Base-by-base conservation (phyloP, 108 stramenopile species). In the Skeletonema marinoi region DNA sequence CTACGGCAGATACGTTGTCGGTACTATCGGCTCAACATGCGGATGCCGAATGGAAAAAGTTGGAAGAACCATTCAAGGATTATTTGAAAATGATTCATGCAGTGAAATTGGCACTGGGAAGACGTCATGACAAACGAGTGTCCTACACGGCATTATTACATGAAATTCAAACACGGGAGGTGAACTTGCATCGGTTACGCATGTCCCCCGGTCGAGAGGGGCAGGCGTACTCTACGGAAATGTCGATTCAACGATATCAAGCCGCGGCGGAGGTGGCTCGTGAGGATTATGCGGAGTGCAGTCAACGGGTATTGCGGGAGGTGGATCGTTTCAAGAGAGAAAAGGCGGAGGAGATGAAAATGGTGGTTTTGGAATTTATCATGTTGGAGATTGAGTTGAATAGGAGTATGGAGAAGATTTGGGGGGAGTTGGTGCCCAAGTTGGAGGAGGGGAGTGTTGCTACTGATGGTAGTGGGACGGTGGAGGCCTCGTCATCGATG, bases 321-420 rank as follows among this genome's bases (percentile, higher is more conserved):
- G 96, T 98, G 13, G 96, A 96, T 80, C 90, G 98, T 32, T 98
- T 98, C 93, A 97, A 97, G 83, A 58, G 94, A 19, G 97, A 98
- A 74, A 97, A 96, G 75, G 94, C 96, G 10, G 95, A 96, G 58
- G 98, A 98, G 71, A 97, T 98, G 94, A 90, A 92, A 63, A 81
- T 85, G 64, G 92, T 94, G 19, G 95, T 97, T 4, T 81, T 96
- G 75, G 93, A 96, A 41, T 97, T 97, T 80, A 97, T 97, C 62
- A 85, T 88, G 42, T 77, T 97, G 74, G 94, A 98, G 78, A 96
- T 97, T 75, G 96, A 97, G 66, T 96, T 94, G 74, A 98, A 97
- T 61, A 89, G 93, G 64, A 82, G 82, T 64, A 96, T 98, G 92
- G 97, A 97, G 82, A 81, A 94, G 81, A 85, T 94, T 44, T 98